A percentile compares a stretch with the other conserved stretches of the same genome.
phyloP scores from a whole-genome alignment of 805 yeast species.

The Candida tibetensis region DNA sequence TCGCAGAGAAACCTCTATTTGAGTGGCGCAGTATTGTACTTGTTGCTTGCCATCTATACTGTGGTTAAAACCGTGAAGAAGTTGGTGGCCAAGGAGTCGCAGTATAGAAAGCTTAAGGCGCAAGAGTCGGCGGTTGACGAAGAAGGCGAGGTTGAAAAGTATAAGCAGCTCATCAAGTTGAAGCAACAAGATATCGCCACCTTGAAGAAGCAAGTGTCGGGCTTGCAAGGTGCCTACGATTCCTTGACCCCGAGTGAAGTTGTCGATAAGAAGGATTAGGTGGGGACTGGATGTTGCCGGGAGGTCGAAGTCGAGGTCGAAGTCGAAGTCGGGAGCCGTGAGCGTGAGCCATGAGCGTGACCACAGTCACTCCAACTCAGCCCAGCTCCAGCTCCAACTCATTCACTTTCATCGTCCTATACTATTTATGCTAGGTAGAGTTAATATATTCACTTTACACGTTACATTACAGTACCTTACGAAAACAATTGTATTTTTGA shows the following conservation, averaged over 20 bases:
- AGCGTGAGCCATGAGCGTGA: no score
- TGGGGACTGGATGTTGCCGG: no score
- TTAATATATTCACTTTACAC: no score
- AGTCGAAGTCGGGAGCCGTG: no score
- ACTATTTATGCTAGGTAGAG: no score
- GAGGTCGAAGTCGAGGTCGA: no score
- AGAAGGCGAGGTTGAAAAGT: slow-evolving; percentile 24
- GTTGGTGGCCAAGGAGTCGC: slow-evolving; percentile 45
- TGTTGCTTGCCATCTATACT: slow-evolving; percentile 52
- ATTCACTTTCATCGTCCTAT: no score
- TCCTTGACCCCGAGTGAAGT: slow-evolving; percentile 24
- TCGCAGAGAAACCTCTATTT: slow-evolving; percentile 62
- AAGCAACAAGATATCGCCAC: slow-evolving; percentile 46
- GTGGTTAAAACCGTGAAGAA: slow-evolving; percentile 51
- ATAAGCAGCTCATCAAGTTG: slow-evolving; percentile 33
- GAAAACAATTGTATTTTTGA: neutral
- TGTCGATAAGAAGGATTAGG: slow-evolving; percentile 3
- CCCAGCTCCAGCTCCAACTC: no score
- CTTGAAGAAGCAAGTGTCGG: slow-evolving; percentile 49
- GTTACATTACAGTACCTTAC: no score
- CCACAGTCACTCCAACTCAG: no score
- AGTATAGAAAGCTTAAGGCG: slow-evolving; percentile 21
- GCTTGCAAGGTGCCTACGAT: slow-evolving; percentile 50
- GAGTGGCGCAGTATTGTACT: slow-evolving; percentile 60
- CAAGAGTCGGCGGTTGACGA: slow-evolving; percentile 9